Evolutionary conservation across 1,284 basidiomycete species (phyloP).

Genomic region (Boletellus sp.): DNA sequence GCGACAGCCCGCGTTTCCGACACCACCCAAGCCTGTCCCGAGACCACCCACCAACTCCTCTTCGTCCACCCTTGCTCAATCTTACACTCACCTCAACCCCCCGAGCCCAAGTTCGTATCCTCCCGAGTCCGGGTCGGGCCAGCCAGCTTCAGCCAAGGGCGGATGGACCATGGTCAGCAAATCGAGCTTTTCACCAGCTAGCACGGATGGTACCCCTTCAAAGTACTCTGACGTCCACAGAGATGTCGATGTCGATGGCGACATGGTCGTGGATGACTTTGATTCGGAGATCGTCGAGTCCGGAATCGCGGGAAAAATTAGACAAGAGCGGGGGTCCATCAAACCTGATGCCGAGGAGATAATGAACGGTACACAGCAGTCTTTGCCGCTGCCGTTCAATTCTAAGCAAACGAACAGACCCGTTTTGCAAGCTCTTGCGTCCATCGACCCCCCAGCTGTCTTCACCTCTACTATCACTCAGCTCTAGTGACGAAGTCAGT

Average conservation of each 20-base stretch:
- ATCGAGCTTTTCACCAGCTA: conserved; percentile 27
- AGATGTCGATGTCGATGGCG: conserved; percentile 61
- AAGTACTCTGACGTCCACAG: conserved; percentile 36
- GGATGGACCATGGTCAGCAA: conserved; percentile 73
- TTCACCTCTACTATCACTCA: conserved; percentile 27
- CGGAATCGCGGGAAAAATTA: conserved; percentile 36
- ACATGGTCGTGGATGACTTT: conserved; percentile 72
- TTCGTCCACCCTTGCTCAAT: conserved; percentile 70
- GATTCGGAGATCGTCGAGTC: conserved; percentile 51
- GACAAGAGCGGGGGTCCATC: conserved; percentile 47
- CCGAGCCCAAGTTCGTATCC: conserved; percentile 78
- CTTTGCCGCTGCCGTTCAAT: conserved; percentile 12
- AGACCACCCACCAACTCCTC: conserved; percentile 50
- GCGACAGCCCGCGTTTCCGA: conserved; percentile 36
- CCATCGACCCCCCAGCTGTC: conserved; percentile 30
- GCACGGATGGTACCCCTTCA: conserved; percentile 30
- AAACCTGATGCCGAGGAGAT: conserved; percentile 70
- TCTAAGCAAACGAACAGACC: conserved; percentile 44
- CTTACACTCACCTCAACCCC: conserved; percentile 76
- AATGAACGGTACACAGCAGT: conserved; percentile 55
- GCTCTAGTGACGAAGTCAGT: conserved; percentile 16
- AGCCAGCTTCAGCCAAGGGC: conserved; percentile 41
- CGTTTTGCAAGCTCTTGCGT: conserved; percentile 47
- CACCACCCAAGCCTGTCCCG: conserved; percentile 60
- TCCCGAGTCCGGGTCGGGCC: conserved; percentile 40